These are phyloP conservation scores for Magnaporthales sp. DNA, from an alignment of 2,329 filamentous ascomycete genomes.

Conservation along the genomic window DNA sequence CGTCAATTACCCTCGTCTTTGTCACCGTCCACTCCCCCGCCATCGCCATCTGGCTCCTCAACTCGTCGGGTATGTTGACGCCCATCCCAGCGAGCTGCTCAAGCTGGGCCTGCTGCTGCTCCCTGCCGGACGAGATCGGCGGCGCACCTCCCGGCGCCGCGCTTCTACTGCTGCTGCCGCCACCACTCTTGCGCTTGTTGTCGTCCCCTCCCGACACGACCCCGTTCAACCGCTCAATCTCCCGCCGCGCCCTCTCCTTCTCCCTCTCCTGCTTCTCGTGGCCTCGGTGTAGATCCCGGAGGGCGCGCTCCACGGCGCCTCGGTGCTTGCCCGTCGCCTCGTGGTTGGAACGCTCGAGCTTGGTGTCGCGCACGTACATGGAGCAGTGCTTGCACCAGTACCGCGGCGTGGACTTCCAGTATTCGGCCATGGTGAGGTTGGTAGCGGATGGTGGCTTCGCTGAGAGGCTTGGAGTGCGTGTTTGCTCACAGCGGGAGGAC, in stretches of 20 bases:
- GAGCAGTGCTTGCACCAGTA: conserved; percentile 99
- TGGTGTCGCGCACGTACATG: conserved; percentile 83
- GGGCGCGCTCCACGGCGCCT: conserved; percentile 75
- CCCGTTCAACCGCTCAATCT: conserved; percentile 79
- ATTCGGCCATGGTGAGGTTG: conserved; percentile 69
- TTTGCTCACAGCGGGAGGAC: background rate
- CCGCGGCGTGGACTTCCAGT: conserved; percentile 96
- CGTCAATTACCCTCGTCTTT: conserved; percentile 49
- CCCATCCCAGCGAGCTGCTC: conserved; percentile 84
- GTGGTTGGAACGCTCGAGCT: conserved; percentile 82
- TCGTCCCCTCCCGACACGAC: conserved; percentile 37
- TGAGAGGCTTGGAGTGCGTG: background rate
- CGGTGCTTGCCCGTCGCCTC: conserved; percentile 82
- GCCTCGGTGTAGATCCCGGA: conserved; percentile 78
- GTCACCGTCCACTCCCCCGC: conserved; percentile 79
- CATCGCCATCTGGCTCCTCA: conserved; percentile 74
- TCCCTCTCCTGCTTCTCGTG: conserved; percentile 77
- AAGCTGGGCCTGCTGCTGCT: conserved; percentile 73
- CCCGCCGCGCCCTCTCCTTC: conserved; percentile 71
- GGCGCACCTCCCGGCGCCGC: background rate
- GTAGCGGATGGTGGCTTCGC: background rate
- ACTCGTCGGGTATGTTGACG: conserved; percentile 71
- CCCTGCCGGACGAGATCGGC: conserved; percentile 24
- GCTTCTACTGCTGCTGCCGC: conserved; percentile 5
- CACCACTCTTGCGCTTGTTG: conserved; percentile 5